Evolutionary conservation across 176 grass and related monocot species (phyloP), one percentile per base, ranked within the genome.

Genomic region (Oryza meridionalis): DNA sequence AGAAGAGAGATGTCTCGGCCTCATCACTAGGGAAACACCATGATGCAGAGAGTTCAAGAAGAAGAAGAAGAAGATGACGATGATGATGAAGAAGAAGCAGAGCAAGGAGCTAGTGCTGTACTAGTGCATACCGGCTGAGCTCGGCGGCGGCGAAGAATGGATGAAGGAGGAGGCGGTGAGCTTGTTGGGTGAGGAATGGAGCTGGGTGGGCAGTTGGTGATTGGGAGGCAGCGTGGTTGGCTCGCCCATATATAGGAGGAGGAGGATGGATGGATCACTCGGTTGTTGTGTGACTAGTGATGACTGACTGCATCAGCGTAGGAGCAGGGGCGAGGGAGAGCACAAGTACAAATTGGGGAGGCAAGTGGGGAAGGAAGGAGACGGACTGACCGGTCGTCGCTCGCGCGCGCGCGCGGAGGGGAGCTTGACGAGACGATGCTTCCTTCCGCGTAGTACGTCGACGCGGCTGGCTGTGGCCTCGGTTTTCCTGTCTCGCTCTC

Each of bases 331-430:
- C 1, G 0, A 6, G 33, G 5, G 5, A 37, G 79, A 61, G 35
- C 49, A 59, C 24, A 44, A 65, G 81, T 83, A 70, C 55, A 74
- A 83, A 33, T 66, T 75, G 42, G 27, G 1, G 22, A 31, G 35
- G 42, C 4, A 11, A 17, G 43, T 5, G 55, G n/a, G 15, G 63
- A 61, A 46, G 55, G n/a, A 32, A 32, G 55, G n/a, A 32, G 82
- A 61, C 73, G 49, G 64, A 17, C 5, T 0, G 70, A 86, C 77
- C 70, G 46, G 85, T 86, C 85, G 77, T 75, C 58, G 61, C 42
- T 19, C 44, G 38, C 67, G 67, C 65, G 38, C 67, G 67, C 65
- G 65, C 66, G 17, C 33, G n/a, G 21, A 17, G 35, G 31, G 49
- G 38, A 27, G 26, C 71, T 73, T 74, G 72, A 72, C 46, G 35